Base-by-base conservation (phyloP, 2,329 filamentous ascomycete genomes). In the Graphilbum sp. region DNA sequence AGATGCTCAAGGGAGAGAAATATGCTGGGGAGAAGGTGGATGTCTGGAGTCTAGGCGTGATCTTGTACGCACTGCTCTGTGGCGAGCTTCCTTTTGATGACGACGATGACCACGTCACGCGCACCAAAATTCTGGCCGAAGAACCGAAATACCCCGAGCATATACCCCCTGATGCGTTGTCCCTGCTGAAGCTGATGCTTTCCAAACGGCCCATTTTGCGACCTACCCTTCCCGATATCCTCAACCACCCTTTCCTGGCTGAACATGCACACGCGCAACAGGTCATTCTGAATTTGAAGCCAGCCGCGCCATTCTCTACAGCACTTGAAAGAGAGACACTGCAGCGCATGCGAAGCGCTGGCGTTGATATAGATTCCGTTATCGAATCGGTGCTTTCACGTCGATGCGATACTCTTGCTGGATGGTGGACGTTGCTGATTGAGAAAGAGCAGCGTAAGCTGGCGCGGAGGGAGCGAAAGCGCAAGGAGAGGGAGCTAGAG, bases 21-120 rank as follows among this genome's bases (percentile, higher is more conserved):
- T 98, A 98, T 54, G 90, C 87, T 0, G 88, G 86, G 20, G 86
- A 95, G 62, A 96, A 95, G 62, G 88, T 98, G 35, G 90, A 98
- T 52, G 86, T 98, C 5, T 98, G 84, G 84, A 90, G 84, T 51
- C 55, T 92, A 46, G 83, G 84, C 12, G 79, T 92, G 39, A 90
- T 92, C 43, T 64, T 90, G 2, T 90, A 87, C 52, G 83, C 84
- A 35, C 61, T 92, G 41, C 62, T 92, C 20, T 84, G 79, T 44
- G 84, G 84, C 39, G 84, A 90, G 57, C 66, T 98, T 31, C 90
- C 90, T 0, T 98, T 93, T 50, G 90, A 98, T 57, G 90, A 96
- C 46, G 90, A 98, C 53, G 81, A 93, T 51, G 90, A 98, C 53
- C 79, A 74, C 45, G 68, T 79, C 24, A 98, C 90, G 24, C 85